These are phyloP conservation scores for Cryptosporidium xiaoi DNA, from an alignment of 169 alveolate species.

Conservation along the genomic window DNA sequence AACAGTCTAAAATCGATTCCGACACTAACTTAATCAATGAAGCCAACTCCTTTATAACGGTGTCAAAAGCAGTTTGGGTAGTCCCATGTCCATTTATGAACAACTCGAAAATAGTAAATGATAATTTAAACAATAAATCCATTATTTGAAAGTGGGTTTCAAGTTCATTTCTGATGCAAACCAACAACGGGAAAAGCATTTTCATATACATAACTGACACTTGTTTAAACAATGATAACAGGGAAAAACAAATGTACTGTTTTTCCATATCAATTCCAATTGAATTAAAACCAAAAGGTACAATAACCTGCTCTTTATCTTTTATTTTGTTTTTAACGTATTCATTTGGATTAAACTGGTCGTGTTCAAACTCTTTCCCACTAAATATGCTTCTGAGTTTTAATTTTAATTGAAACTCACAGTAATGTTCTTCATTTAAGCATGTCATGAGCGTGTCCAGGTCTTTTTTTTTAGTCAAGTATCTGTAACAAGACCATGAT, in stretches of 20 bases:
- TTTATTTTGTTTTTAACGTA: slow-evolving; percentile 11
- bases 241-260: slow-evolving; percentile 27
- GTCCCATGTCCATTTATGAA: slow-evolving; percentile 14
- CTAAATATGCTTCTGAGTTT: slow-evolving; percentile 18
- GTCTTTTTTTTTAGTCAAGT: slow-evolving; percentile 38
- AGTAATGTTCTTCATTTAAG: slow-evolving; percentile 31
- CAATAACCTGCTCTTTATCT: background rate
- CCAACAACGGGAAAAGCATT: slow-evolving; percentile 1
- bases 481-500: background rate
- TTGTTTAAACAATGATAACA: slow-evolving; percentile 6
- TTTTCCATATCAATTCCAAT: slow-evolving; percentile 16
- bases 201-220: slow-evolving; percentile 6
- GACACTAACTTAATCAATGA: slow-evolving; percentile 3
- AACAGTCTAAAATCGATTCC: slow-evolving; percentile 4
- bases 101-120: background rate
- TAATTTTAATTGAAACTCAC: slow-evolving; percentile 47
- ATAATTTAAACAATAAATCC: slow-evolving; percentile 4
- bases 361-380: slow-evolving; percentile 49
- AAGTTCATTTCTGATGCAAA: slow-evolving; percentile 2
- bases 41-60: background rate
- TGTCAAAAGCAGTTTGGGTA: slow-evolving; percentile 2
- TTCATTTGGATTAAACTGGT: slow-evolving; percentile 17
- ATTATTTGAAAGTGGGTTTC: slow-evolving; percentile 28
- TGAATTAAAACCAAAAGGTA: slow-evolving; percentile 26
- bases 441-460: slow-evolving; percentile 22